Percentiles rank a stretch among this genome's conserved stretches.
Evolutionary conservation across 1,284 basidiomycete genomes (phyloP).

Genomic region (Neolentinus lepideus): DNA sequence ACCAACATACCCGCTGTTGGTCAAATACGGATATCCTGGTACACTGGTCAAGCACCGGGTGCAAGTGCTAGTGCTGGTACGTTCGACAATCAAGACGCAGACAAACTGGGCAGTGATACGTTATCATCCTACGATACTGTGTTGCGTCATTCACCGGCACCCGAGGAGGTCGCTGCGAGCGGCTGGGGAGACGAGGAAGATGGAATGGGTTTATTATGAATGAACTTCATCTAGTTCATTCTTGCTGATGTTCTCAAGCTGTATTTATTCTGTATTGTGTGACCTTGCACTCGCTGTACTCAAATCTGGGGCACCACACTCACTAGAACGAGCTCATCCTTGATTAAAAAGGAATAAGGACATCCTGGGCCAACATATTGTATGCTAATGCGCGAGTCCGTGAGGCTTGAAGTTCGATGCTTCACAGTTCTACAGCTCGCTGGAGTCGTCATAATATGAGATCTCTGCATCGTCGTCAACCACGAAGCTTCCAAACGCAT

Average conservation of each 20-base stretch:
- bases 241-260: background rate
- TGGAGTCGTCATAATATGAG: slow-evolving; percentile 22
- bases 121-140: background rate
- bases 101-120: background rate
- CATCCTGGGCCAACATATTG: too few relatives aligned
- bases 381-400: background rate
- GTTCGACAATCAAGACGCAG: slow-evolving; percentile 7
- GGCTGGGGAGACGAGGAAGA: slow-evolving; percentile 20
- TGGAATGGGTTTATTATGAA: slow-evolving; percentile 18
- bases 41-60: slow-evolving; percentile 28
- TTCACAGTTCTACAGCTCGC: slow-evolving; percentile 11
- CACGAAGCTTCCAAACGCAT: slow-evolving; percentile 68
- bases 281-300: background rate
- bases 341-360: too few relatives aligned
- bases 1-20: slow-evolving; percentile 55
- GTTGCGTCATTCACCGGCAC: background rate
- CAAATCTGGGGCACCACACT: background rate
- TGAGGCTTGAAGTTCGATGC: background rate
- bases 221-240: slow-evolving; percentile 6
- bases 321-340: background rate
- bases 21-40: slow-evolving; percentile 60
- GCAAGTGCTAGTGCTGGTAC: slow-evolving; percentile 7
- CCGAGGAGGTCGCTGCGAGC: slow-evolving; percentile 10
- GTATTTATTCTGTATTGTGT: background rate
- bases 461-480: slow-evolving; percentile 64